These are phyloP conservation scores for Aspergillus terreus DNA, from an alignment of 2,329 filamentous ascomycete species.

Conservation along the genomic window DNA sequence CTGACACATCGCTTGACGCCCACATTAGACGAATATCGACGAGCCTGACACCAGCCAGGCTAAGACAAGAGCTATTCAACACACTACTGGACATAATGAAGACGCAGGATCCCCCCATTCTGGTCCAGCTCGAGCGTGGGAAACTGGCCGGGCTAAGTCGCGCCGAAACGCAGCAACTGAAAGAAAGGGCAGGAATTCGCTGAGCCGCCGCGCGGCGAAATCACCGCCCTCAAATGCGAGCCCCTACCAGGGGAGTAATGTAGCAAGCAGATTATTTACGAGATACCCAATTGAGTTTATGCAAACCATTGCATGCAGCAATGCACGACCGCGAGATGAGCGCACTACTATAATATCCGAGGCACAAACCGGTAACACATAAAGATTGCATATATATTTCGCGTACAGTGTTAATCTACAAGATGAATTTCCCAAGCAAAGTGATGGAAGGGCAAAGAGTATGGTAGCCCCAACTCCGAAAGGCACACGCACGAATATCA, in stretches of 20 bases:
- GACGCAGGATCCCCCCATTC: constrained; percentile 44
- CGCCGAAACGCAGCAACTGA: constrained; percentile 36
- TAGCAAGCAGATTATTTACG: no score
- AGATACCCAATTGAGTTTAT: no score
- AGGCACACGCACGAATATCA: neutral
- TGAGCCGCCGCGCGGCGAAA: no score
- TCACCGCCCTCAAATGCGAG: no score
- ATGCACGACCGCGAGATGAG: no score
- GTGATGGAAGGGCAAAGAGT: neutral
- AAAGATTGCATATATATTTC: constrained; percentile 7
- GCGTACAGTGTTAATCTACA: constrained; percentile 25
- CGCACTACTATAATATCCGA: neutral
- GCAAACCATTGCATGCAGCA: no score
- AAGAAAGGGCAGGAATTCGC: constrained; percentile 22
- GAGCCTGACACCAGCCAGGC: constrained; percentile 29
- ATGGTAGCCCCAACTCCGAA: no score
- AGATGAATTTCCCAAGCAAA: constrained; percentile 4
- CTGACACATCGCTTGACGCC: constrained; percentile 12
- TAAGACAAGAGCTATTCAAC: constrained; percentile 38
- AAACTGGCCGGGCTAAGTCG: constrained; percentile 37
- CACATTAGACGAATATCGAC: constrained; percentile 26
- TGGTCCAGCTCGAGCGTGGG: constrained; percentile 51
- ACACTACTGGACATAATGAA: constrained; percentile 44
- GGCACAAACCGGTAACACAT: neutral
- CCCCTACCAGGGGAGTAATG: no score